phyloP scores from a whole-genome alignment of 202 grass and related monocot genomes.

The Elaeis oleifera region DNA sequence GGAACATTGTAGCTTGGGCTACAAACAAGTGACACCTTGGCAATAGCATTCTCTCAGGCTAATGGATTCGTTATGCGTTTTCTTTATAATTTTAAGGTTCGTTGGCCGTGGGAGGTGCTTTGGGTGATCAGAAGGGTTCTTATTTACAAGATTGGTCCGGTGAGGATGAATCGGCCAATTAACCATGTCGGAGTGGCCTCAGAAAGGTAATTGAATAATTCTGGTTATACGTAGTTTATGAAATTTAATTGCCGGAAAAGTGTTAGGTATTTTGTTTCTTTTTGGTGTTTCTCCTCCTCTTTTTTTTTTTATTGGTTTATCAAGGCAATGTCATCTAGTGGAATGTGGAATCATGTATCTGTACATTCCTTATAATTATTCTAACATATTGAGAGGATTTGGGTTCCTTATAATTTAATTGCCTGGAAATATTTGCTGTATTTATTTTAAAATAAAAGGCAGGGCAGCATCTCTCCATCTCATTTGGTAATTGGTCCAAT shows the following conservation, averaged over 20 bases:
- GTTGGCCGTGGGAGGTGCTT: background rate
- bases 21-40: slow-evolving; percentile 16
- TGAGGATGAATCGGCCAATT: background rate
- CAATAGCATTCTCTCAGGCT: background rate
- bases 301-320: background rate
- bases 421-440: no score
- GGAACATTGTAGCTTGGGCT: slow-evolving; percentile 18
- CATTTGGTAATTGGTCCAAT: no score
- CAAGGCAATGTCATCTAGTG: background rate
- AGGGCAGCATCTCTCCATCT: no score
- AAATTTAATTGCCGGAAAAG: background rate
- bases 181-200: background rate
- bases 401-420: no score
- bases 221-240: background rate
- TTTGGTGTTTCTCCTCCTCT: no score
- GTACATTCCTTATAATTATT: background rate
- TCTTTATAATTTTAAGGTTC: background rate
- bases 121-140: background rate
- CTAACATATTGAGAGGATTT: background rate
- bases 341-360: background rate
- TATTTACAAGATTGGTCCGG: no score
- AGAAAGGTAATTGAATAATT: background rate
- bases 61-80: background rate
- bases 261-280: background rate
- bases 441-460: no score